phyloP scores from a whole-genome alignment of 2,329 filamentous ascomycete genomes.

The Epicoccum nigrum region DNA sequence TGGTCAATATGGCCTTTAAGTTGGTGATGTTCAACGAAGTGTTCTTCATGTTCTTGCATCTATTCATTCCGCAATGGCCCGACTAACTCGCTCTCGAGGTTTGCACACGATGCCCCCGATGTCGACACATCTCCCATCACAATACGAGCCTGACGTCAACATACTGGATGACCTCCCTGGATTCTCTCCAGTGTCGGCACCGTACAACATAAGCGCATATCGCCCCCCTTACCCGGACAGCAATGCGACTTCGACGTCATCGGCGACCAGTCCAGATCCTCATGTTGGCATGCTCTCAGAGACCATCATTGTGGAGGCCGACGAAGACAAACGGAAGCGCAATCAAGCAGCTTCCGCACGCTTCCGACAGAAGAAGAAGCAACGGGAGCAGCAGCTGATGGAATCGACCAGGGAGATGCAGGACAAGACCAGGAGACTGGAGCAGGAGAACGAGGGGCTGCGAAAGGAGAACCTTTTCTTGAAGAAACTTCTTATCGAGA shows the following conservation, averaged over 20 bases:
- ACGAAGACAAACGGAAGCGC: constrained; percentile 87
- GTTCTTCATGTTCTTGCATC: constrained; percentile 7
- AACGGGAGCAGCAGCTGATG: constrained; percentile 79
- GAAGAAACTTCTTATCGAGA: constrained; percentile 45
- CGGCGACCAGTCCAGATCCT: constrained; percentile 33
- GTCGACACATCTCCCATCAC: constrained; percentile 33
- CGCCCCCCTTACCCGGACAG: constrained; percentile 43
- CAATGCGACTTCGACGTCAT: constrained; percentile 37
- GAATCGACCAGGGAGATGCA: constrained; percentile 69
- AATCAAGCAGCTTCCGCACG: constrained; percentile 89
- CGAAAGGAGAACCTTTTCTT: constrained; percentile 53
- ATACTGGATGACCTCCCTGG: constrained; percentile 40
- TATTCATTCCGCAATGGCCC: constrained; percentile 8
- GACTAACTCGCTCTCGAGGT: constrained; percentile 37
- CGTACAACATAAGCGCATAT: constrained; percentile 34
- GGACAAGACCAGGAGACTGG: constrained; percentile 76
- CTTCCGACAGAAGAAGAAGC: constrained; percentile 96
- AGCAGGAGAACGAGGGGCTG: constrained; percentile 54
- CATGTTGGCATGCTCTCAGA: constrained; percentile 27
- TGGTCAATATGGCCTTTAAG: constrained; percentile 4
- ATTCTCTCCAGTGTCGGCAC: constrained; percentile 36
- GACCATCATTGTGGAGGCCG: constrained; percentile 57
- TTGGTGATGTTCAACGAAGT: constrained; percentile 2
- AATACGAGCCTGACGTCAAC: constrained; percentile 32
- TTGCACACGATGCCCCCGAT: constrained; percentile 38